Conservation (phyloP, 1,139 yeast genomes). For the Yamadazyma blattariae region DNA sequence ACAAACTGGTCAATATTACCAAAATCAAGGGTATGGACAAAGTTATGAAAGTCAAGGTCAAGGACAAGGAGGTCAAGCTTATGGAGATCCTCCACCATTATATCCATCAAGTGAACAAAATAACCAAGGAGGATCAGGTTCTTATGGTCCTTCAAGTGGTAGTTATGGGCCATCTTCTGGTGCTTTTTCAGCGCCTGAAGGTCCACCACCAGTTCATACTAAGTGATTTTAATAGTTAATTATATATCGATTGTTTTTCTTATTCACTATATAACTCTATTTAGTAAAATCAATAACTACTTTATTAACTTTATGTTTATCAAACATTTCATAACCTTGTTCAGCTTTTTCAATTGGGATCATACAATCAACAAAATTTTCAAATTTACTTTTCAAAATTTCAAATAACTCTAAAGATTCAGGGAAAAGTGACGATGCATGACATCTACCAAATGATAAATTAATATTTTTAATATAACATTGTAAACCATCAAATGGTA, state of each 20-base stretch:
- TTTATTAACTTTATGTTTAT: slow-evolving; percentile 53
- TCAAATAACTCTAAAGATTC: slow-evolving; percentile 53
- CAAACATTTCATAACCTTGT: slow-evolving; percentile 50
- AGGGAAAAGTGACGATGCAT: slow-evolving; percentile 54
- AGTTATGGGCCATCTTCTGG: slow-evolving; percentile 3
- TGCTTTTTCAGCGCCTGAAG: slow-evolving; percentile 9
- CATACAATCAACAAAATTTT: slow-evolving; percentile 45
- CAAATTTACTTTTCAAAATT: slow-evolving; percentile 40
- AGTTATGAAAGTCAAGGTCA: slow-evolving; percentile 4
- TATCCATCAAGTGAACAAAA: slow-evolving; percentile 11
- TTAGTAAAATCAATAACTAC: slow-evolving; percentile 41
- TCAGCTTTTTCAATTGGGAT: slow-evolving; percentile 44
- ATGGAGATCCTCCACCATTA: slow-evolving; percentile 16
- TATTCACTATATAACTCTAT: background rate
- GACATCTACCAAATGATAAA: slow-evolving; percentile 64
- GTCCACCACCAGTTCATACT: slow-evolving; percentile 17
- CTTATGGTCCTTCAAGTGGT: slow-evolving; percentile 1
- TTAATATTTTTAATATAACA: slow-evolving; percentile 58
- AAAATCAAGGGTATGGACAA: slow-evolving; percentile 2
- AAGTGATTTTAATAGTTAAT: slow-evolving; percentile 3
- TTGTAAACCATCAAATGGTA: slow-evolving; percentile 59
- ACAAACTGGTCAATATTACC: slow-evolving; percentile 4
- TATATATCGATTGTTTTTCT: too few relatives aligned
- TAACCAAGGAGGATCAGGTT: background rate
- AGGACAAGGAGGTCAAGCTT: background rate